A percentile compares a stretch with the other conserved stretches of the same genome.
Conservation (phyloP, 1,284 basidiomycete genomes). For the Sporisorium scitamineum region DNA sequence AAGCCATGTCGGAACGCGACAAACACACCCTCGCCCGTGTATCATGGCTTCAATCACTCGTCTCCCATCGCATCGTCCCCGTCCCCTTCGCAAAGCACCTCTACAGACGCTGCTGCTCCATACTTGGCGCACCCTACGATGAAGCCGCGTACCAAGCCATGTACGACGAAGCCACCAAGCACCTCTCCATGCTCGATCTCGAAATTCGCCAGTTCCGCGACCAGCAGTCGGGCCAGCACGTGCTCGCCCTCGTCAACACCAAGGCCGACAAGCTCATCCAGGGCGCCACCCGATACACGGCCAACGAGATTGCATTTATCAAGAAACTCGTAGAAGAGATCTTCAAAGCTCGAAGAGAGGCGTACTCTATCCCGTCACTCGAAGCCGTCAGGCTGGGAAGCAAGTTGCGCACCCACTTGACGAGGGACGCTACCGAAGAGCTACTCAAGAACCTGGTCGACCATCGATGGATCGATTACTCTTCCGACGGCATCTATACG, state of each 20-base stretch:
- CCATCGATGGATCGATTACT: constrained; percentile 81
- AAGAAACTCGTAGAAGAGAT: constrained; percentile 78
- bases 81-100: constrained; percentile 41
- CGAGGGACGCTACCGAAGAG: constrained; percentile 79
- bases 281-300: constrained; percentile 57
- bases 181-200: constrained; percentile 45
- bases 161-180: constrained; percentile 24
- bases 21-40: constrained; percentile 19
- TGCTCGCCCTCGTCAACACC: constrained; percentile 60
- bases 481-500: constrained; percentile 79
- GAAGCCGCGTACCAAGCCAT: constrained; percentile 26
- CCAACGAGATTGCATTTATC: constrained; percentile 55
- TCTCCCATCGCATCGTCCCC: constrained; percentile 51
- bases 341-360: constrained; percentile 80
- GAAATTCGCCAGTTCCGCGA: constrained; percentile 57
- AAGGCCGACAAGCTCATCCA: constrained; percentile 57
- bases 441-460: constrained; percentile 83
- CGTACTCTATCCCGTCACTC: constrained; percentile 80
- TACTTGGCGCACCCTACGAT: constrained; percentile 17
- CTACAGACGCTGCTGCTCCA: constrained; percentile 35
- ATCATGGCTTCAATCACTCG: constrained; percentile 47
- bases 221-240: constrained; percentile 27
- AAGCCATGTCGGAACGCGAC: constrained; percentile 15
- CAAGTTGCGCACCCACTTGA: constrained; percentile 77
- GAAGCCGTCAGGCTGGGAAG: constrained; percentile 74